phyloP scores from a whole-genome alignment of 768 basidiomycete species.

The Boletus rufocinnamomeus region DNA sequence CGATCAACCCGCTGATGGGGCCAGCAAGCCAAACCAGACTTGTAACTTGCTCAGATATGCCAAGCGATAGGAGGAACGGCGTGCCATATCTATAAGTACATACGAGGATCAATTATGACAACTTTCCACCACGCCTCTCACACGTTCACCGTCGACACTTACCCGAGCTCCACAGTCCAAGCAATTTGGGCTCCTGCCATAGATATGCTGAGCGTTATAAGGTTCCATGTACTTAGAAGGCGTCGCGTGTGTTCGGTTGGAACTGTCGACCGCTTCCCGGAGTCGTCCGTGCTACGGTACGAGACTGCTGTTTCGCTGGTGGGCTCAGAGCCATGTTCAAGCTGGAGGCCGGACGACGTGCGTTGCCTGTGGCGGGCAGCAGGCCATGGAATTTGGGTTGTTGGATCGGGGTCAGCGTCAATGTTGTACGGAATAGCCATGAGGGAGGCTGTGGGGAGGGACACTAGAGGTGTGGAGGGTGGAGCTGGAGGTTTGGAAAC shows the following conservation, averaged over 20 bases:
- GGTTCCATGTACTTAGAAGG: conserved; percentile 57
- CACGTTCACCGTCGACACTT: conserved; percentile 30
- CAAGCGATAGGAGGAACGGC: conserved; percentile 81
- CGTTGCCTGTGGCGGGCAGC: conserved; percentile 40
- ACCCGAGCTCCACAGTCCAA: conserved; percentile 97
- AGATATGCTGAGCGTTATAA: conserved; percentile 82
- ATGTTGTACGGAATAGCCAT: conserved; percentile 63
- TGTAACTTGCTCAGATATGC: conserved; percentile 86
- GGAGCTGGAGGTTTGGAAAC: conserved; percentile 6
- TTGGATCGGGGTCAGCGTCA: conserved; percentile 70
- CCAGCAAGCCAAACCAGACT: conserved; percentile 95
- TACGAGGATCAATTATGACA: conserved; percentile 3
- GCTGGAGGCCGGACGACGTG: conserved; percentile 24
- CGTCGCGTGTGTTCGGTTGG: conserved; percentile 28
- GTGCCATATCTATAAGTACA: conserved; percentile 87
- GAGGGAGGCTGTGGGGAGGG: conserved; percentile 12
- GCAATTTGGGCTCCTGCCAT: conserved; percentile 95
- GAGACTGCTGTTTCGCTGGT: conserved; percentile 24
- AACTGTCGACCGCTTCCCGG: conserved; percentile 23
- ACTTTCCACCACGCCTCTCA: not conserved
- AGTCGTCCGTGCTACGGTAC: conserved; percentile 37
- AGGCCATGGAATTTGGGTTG: conserved; percentile 80
- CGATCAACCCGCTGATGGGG: conserved; percentile 92
- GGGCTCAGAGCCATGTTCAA: conserved; percentile 24
- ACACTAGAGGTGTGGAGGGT: not conserved